Evolutionary conservation across 139 green algal species (phyloP), one percentile per base, ranked within the genome.

Genomic region (Chlamydomonas asymmetrica): DNA sequence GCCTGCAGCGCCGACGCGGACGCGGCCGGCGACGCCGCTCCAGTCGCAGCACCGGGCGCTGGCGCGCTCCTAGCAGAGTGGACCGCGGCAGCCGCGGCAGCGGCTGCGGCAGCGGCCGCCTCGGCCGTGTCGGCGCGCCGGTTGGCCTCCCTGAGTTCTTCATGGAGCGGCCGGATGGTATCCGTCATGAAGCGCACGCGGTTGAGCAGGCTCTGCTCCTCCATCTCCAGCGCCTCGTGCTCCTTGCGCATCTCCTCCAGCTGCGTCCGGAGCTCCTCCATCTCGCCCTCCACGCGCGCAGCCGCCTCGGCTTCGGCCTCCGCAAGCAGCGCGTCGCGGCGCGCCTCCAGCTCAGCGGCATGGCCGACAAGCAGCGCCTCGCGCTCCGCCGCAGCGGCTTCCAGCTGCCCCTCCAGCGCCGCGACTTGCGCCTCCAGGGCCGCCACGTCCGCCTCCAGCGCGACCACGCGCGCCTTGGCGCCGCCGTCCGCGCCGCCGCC

Each of bases 161-260:
- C 20, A 25, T 77, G 57, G 10, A 77, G 59, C 20, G 71, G 69
- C 5, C 71, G 59, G 34, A 77, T 77, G 41, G 68, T 59, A 31
- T 77, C 59, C n/a, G 71, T 69, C 71, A 77, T 77, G 59, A 57
- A 77, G 0, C 59, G 43, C 45, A 70, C 69, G 2, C 59, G 68
- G 40, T 32, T 49, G 41, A 49, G 10, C 13, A 77, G 31, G 59
- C 71, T 77, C 41, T 62, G 71, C 41, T 70, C 10, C 59, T 59
- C 69, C 48, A 70, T 57, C 57, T 77, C 71, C 43, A 70, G 59
- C 41, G 69, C 1, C 32, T 77, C 71, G 43, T 63, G 61, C 32
- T 77, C 71, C 41, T 34, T 50, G 41, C 69, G 71, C 59, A 77
- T 32, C 59, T 61, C 59, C 59, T 50, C 32, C 32, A 77, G 41